Conservation (phyloP, 805 yeast species). For the Limtongia smithiae region DNA sequence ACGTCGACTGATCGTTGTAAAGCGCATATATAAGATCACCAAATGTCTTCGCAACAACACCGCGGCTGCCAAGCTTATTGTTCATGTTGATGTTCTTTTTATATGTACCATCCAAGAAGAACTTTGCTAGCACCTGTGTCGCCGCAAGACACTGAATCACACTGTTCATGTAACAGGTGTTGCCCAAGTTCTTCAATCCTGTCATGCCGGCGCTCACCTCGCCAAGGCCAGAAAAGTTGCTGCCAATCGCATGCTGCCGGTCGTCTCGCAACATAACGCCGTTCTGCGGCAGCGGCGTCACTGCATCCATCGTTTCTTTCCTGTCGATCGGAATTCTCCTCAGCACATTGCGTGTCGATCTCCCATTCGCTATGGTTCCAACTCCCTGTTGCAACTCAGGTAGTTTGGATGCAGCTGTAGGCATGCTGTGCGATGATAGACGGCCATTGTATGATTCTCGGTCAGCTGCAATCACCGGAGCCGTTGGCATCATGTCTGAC, state of each 20-base stretch:
- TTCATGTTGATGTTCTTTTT: conserved; percentile 64
- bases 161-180: conserved; percentile 91
- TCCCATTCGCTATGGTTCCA: not conserved
- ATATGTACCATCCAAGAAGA: conserved; percentile 61
- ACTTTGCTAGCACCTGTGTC: conserved; percentile 58
- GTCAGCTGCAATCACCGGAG: conserved; percentile 20
- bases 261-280: conserved; percentile 6
- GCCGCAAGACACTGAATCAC: conserved; percentile 81
- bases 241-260: conserved; percentile 17
- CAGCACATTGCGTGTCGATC: not conserved
- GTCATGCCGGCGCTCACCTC: conserved; percentile 42
- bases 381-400: no score
- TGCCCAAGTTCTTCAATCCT: conserved; percentile 79
- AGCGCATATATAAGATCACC: conserved; percentile 55
- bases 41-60: conserved; percentile 67
- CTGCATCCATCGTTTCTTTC: conserved; percentile 3
- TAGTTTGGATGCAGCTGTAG: not conserved
- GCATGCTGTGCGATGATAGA: conserved; percentile 5
- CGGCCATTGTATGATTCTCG: conserved; percentile 16
- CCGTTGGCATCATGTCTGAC: conserved; percentile 18
- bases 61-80: conserved; percentile 76
- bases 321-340: not conserved
- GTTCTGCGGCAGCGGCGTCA: conserved; percentile 10
- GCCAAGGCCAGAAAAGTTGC: conserved; percentile 19
- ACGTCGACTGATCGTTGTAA: conserved; percentile 47